These are phyloP conservation scores for Phialophora chinensis DNA, from an alignment of 2,329 filamentous ascomycete species.

Conservation along the genomic window DNA sequence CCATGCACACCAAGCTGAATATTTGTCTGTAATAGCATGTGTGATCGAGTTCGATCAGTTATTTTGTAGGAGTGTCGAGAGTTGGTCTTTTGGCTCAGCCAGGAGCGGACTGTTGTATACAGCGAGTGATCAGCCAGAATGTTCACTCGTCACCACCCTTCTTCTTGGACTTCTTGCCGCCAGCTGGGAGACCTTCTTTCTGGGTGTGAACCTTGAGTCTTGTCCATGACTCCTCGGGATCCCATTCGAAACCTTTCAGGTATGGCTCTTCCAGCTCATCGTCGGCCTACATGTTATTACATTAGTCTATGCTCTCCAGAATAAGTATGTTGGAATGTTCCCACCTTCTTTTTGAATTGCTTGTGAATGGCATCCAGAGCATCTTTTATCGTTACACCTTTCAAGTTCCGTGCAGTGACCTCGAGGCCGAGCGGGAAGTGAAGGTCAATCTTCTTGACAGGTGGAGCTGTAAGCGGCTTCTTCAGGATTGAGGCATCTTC, in stretches of 20 bases:
- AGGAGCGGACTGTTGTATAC: conserved; percentile 19
- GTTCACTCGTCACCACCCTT: conserved; percentile 49
- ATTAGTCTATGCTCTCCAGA: conserved; percentile 24
- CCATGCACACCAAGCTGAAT: conserved; percentile 28
- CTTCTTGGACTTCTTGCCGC: conserved; percentile 70
- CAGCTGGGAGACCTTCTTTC: conserved; percentile 66
- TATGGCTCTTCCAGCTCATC: conserved; percentile 88
- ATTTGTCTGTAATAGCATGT: conserved; percentile 21
- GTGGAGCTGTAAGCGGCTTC: conserved; percentile 77
- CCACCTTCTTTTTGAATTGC: conserved; percentile 93
- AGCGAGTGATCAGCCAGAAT: conserved; percentile 1
- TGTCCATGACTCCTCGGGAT: conserved; percentile 89
- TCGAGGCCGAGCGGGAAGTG: conserved; percentile 87
- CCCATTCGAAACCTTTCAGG: conserved; percentile 95
- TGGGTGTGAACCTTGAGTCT: conserved; percentile 85
- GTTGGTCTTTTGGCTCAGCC: conserved; percentile 28
- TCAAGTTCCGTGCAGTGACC: conserved; percentile 87
- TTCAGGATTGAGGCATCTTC: conserved; percentile 87
- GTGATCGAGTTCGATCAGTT: conserved; percentile 22
- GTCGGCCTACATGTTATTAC: conserved; percentile 67
- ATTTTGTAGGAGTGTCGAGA: conserved; percentile 24
- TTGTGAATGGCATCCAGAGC: conserved; percentile 95
- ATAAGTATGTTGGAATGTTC: conserved; percentile 42
- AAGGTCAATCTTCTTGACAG: conserved; percentile 92
- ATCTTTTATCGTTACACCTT: conserved; percentile 97